Evolutionary conservation across 768 basidiomycete species (phyloP), one percentile per base, ranked within the genome.

Genomic region (Lactarius deliciosus): DNA sequence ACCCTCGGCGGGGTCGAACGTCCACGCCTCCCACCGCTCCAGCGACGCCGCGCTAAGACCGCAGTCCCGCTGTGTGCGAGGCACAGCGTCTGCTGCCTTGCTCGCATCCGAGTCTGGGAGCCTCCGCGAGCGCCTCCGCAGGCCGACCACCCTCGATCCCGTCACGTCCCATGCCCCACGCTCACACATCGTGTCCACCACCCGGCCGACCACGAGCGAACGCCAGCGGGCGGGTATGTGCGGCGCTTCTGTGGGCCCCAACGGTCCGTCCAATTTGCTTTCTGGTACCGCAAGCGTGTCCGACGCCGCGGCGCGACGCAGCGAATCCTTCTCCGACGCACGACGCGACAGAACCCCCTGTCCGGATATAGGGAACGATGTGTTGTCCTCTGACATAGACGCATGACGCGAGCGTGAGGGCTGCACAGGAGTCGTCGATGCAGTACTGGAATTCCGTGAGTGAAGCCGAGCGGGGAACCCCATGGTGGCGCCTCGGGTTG

Each of bases 1-100:
- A n/a, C 81, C 77, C 18, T 78, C 74, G 5, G 79, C 76, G 9
- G 85, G 85, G 70, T 94, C 89, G 71, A 91, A 88, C 43, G 80
- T 82, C 92, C 92, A 94, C 30, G 90, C 70, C 70, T 94, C 91
- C 92, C 92, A 94, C 62, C 92, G 80, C 64, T 92, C 90, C 47
- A 94, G 76, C 32, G 86, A 87, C 10, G 88, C 81, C 34, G 78
- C 71, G 22, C 89, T 85, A 66, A 93, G 76, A 15, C 89, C 89
- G 22, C 13, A 67, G 70, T 74, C 70, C 0, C 65, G 65, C 18
- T 40, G 61, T 9, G 66, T 50, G 16, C 65, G 63, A 63, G 69
- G 70, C 74, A 77, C 71, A n/a, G 25, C 34, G 13, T 47, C 40
- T 20, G 22, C 22, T 7, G 22, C 22, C 18, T 16, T 22, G 45